Evolutionary conservation across 805 yeast species (phyloP).

Genomic region (Zygosaccharomyces lentus): DNA sequence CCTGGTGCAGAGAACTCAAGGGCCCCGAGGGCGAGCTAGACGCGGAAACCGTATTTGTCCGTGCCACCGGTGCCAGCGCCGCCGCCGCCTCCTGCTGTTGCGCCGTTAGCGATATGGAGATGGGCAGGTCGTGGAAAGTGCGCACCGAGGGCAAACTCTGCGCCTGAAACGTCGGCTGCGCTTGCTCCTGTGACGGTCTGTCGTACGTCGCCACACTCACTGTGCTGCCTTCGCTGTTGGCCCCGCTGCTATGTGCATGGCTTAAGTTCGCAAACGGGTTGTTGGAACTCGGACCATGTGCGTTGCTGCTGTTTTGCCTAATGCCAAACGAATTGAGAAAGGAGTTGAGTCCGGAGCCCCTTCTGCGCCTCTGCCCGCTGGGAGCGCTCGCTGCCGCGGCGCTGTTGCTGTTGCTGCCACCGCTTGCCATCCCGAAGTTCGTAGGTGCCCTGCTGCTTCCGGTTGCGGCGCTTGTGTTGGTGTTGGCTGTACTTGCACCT

Average conservation of each 20-base stretch:
- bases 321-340: constrained; percentile 31
- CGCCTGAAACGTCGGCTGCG: constrained; percentile 10
- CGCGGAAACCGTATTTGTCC: constrained; percentile 10
- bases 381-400: constrained; percentile 4
- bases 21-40: constrained; percentile 14
- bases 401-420: constrained; percentile 2
- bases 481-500: constrained; percentile 4
- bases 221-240: constrained; percentile 1
- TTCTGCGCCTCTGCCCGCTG: constrained; percentile 14
- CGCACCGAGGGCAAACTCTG: constrained; percentile 10
- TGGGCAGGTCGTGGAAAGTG: constrained; percentile 17
- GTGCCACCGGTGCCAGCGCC: constrained; percentile 5
- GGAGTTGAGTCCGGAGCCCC: constrained; percentile 29
- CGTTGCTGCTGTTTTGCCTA: constrained; percentile 17
- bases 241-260: constrained; percentile 1
- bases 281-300: constrained; percentile 4
- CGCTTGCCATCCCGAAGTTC: constrained; percentile 6
- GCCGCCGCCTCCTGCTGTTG: constrained; percentile 9
- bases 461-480: constrained; percentile 4
- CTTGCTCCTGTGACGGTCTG: constrained; percentile 4
- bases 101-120: constrained; percentile 19
- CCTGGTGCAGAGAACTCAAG: constrained; percentile 10
- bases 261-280: constrained; percentile 4
- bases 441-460: constrained; percentile 4
- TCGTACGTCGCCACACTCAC: background rate